Evolutionary conservation across 805 yeast genomes (phyloP), one percentile per base, ranked within the genome.

Genomic region (Candida tammaniensis): DNA sequence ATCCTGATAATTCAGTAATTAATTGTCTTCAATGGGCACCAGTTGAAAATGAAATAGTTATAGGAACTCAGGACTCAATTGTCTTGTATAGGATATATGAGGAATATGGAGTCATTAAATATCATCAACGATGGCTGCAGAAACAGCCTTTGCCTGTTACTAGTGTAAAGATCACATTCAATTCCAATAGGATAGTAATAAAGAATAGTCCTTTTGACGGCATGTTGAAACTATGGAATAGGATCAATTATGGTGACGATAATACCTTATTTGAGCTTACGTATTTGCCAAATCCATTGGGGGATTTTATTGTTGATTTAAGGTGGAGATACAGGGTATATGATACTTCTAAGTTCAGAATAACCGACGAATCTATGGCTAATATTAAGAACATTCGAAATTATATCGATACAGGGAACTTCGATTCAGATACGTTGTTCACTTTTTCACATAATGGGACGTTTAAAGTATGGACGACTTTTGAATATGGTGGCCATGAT

Each of bases 211-310:
- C 62, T 25, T 75, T 71, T 52, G 95, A 86, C 53, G 66, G 68
- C 22, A 62, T 83, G 10, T 78, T 86, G 18, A 86, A 86, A 51
- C 66, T 86, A 2, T 89, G 96, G 95, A 70, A 79, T 35, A 64
- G 96, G 32, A 67, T 78, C 6, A 73, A 82, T 6, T 85, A 79
- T 49, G 87, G 83, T 21, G 70, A 72, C 17, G 57, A 54, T 30
- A 54, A 58, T 22, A 71, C 77, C 24, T 70, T 80, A 5, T 87
- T 86, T 52, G 93, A 83, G 47, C 61, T 86, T 42, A 61, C 77
- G 0, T 80, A 83, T 47, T 58, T 87, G 15, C 70, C 76, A n/a
- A 94, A 85, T 50, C 78, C 81, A 2, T 34, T 31, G 12, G 48
- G 46, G 1, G 51, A 68, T 1, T 69, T 69, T 34, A 76, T 88